Base-by-base conservation (phyloP, 805 yeast species). In the Limtongia smithiae region DNA sequence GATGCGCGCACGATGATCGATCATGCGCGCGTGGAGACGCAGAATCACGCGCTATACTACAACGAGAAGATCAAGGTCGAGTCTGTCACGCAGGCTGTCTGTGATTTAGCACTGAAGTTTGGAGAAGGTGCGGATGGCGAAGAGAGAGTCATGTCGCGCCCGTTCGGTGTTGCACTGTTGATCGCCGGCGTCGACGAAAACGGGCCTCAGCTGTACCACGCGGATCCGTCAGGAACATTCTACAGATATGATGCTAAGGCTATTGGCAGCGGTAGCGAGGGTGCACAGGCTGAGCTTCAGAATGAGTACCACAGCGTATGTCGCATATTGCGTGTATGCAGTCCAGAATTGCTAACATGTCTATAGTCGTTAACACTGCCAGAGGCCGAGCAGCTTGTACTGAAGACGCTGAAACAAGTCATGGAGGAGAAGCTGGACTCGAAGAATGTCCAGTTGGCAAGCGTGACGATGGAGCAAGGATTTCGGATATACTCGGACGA, bases 221-320 rank as follows among this genome's bases (percentile, higher is more conserved):
- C 97, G n/a, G 99, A 93, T 71, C 98, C 99, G 34, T 86, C 96
- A 12, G 99, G 99, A 51, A 93, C 99, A 1, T 93, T 89, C 62
- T 94, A 93, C 72, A 81, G 93, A 70, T 93, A 93, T 67, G 96
- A 93, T 64, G 99, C 98, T 25, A 94, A 93, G 71, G 98, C 98
- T 11, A 93, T 94, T 63, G 99, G 99, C 12, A 86, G 96, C 1
- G 99, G 99, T 18, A 85, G 95, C 14, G 99, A 93, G 71, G 98
- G 98, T 57, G 99, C 99, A 1, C 98, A 94, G 71, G 84, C 96
- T 1, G 99, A 93, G 69, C 76, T 93, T 65, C 96, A 90, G 69
- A 91, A 90, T 64, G 96, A 93, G 71, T 93, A 93, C 71, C 97
- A 91, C 71, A 83, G 83, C 59, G 58, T 52, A 54, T 6, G 58